Evolutionary conservation across 2,329 filamentous ascomycete species (phyloP).

Genomic region (Claviceps purpurea): DNA sequence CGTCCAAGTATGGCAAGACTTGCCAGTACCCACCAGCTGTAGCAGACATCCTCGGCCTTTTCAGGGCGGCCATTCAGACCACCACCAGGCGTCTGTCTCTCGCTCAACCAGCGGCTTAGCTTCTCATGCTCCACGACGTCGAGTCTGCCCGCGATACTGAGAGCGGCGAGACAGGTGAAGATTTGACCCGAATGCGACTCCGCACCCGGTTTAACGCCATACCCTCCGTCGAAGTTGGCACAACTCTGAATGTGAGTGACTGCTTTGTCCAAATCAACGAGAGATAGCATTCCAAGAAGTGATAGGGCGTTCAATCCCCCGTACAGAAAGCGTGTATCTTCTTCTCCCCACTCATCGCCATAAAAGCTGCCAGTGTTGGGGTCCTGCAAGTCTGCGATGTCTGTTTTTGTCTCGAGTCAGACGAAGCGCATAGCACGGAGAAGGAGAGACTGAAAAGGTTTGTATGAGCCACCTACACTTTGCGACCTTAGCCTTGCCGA

Average conservation of each 20-base stretch:
- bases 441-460: not conserved
- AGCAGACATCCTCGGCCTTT: slow-evolving; percentile 93
- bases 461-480: slow-evolving; percentile 50
- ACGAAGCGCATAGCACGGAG: slow-evolving; percentile 6
- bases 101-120: slow-evolving; percentile 80
- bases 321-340: slow-evolving; percentile 89
- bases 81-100: slow-evolving; percentile 75
- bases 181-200: slow-evolving; percentile 94
- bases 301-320: slow-evolving; percentile 82
- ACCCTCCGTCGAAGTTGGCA: slow-evolving; percentile 88
- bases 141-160: slow-evolving; percentile 69
- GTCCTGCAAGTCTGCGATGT: slow-evolving; percentile 74
- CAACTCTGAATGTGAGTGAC: slow-evolving; percentile 69
- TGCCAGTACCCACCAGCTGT: slow-evolving; percentile 97
- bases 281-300: slow-evolving; percentile 56
- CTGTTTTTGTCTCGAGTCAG: slow-evolving; percentile 24
- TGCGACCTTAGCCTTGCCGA: slow-evolving; percentile 54
- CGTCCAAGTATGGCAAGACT: slow-evolving; percentile 80
- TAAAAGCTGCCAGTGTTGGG: slow-evolving; percentile 71
- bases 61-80: slow-evolving; percentile 90
- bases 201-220: slow-evolving; percentile 76
- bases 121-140: slow-evolving; percentile 74
- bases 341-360: slow-evolving; percentile 93
- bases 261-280: slow-evolving; percentile 69
- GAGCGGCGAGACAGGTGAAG: slow-evolving; percentile 80